Evolutionary conservation across 768 basidiomycete species (phyloP).

Genomic region (Tricholoma matsutake): DNA sequence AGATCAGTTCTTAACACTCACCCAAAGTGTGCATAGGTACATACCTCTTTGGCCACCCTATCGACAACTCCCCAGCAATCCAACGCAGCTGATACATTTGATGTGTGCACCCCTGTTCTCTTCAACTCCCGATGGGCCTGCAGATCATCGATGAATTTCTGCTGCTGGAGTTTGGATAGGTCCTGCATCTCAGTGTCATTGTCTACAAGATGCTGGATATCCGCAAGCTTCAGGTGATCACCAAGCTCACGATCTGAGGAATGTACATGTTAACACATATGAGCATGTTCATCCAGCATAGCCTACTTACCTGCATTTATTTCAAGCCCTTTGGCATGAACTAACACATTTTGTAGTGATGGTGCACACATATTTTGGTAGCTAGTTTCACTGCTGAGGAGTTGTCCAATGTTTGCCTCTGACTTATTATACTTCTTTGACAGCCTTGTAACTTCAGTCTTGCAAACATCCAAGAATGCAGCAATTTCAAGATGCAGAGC

Average conservation of each 20-base stretch:
- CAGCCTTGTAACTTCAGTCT: background rate
- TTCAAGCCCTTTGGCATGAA: background rate
- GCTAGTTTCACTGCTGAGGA: slow-evolving; percentile 1
- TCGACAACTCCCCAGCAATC: background rate
- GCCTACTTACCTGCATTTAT: background rate
- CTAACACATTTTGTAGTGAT: background rate
- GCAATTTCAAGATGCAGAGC: background rate
- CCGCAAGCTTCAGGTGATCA: background rate
- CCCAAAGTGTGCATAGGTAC: background rate
- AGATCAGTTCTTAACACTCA: too few species aligned
- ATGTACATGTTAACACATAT: background rate
- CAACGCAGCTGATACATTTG: background rate
- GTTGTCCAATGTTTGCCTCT: background rate
- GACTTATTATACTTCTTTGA: background rate
- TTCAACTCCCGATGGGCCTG: background rate
- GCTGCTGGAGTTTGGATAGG: slow-evolving; percentile 1
- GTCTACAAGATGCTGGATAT: background rate
- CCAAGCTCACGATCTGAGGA: background rate
- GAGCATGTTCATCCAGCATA: background rate
- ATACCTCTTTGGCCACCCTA: background rate
- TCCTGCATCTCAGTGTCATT: background rate
- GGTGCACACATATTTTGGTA: background rate
- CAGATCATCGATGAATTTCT: background rate
- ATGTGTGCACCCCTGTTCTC: background rate
- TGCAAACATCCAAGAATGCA: background rate